Evolutionary conservation across 2,329 filamentous ascomycete genomes (phyloP), one percentile per base, ranked within the genome.

Genomic region (Onygenales sp.): DNA sequence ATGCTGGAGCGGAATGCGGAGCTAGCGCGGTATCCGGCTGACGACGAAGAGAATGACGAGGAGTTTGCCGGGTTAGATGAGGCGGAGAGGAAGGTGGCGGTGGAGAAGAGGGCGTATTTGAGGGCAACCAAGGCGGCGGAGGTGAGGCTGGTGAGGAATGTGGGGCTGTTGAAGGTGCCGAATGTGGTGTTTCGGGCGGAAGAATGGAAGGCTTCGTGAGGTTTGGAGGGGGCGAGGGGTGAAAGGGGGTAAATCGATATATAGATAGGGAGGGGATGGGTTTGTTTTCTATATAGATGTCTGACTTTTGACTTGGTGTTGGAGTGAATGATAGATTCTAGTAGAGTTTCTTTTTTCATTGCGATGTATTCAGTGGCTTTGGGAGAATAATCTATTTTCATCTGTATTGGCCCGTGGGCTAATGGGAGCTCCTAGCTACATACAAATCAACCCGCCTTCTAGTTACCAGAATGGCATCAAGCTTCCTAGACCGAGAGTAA

Each of bases 101-200:
- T 72, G 37, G 65, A 76, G 62, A 83, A 80, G 72, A 81, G 76
- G 61, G 70, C 79, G 61, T 83, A 88, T 68, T 70, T 93, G 58
- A 77, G 85, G 51, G 76, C 79, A 65, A 93, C 86, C 54, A 88
- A 90, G 70, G 90, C 90, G n/a, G 85, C 88, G 6, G 93, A 98
- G 74, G 79, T 98, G 59, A 83, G 85, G 66, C 77, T 97, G 42
- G 85, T 94, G 51, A 78, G 88, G 61, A 89, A 92, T 66, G 71
- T 87, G 54, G 77, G 76, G 52, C 83, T 84, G 57, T 67, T 96
- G 66, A 74, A 83, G 51, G 70, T 81, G 55, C 91, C 91, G 9
- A 70, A 78, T 43, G 70, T 85, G 8, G 75, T 80, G 59, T 85
- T 90, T 74, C 58, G 84, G 85, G 66, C 55, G 68, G 63, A 67